Conservation (phyloP, 257 asterid species). For the Solanum rostratum region DNA sequence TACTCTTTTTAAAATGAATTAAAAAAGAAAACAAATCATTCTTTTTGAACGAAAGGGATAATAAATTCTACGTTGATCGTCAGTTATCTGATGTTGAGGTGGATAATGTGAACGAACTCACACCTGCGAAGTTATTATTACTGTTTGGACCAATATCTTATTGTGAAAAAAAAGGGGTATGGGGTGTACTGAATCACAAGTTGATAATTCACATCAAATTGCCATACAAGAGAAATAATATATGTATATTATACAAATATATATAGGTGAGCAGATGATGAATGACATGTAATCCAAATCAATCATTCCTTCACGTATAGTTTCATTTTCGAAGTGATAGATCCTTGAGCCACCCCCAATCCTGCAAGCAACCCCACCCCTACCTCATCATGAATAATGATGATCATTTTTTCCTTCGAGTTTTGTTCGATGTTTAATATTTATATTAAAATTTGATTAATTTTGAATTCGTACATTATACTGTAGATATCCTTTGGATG, state of each 20-base stretch:
- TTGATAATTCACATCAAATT: neutral
- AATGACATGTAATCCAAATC: neutral
- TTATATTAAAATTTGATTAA: neutral
- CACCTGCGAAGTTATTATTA: neutral
- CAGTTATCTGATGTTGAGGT: too few relatives aligned
- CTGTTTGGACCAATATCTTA: neutral
- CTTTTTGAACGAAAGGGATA: too few relatives aligned
- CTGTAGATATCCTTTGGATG: neutral
- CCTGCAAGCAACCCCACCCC: neutral
- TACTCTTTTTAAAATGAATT: too few relatives aligned
- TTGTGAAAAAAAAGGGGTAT: neutral
- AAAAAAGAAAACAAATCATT: too few relatives aligned
- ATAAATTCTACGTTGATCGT: too few relatives aligned
- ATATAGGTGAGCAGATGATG: neutral
- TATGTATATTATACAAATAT: neutral
- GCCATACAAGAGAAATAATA: neutral
- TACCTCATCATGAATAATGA: neutral
- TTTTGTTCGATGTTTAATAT: neutral
- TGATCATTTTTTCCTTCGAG: neutral
- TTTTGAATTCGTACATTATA: fast-evolving
- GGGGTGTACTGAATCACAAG: neutral
- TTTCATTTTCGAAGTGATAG: neutral
- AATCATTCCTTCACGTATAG: neutral
- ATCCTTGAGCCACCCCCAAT: neutral
- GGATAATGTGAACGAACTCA: neutral